Evolutionary conservation across 306 rosid species (phyloP), one percentile per base, ranked within the genome.

Genomic region (Trifolium fragiferum): DNA sequence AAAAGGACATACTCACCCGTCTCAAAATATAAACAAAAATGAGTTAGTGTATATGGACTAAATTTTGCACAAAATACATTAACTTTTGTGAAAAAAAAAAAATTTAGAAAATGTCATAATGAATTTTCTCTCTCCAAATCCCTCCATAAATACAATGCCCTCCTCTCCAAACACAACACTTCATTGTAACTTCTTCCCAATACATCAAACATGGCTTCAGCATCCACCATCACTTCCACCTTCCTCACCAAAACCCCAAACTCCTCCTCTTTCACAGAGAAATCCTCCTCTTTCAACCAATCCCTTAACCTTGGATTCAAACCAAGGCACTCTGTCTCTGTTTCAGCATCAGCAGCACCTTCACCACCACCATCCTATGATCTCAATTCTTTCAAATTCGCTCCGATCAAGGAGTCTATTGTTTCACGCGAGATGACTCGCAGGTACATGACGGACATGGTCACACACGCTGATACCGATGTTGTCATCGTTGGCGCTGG

Each of bases 341-440:
- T 82, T 82, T 82, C 89, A 3, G 57, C 82, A 15, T 82, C 89
- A 5, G 49, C 78, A 10, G 21, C 79, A 5, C 16, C 59, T 1
- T 6, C 79, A 1, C 7, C 66, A 8, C 80, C 77, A 54, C 76
- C 81, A 2, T 78, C 78, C 3, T 81, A 85, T 23, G 82, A 85
- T 19, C 68, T 85, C 0, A 14, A 3, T 0, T 15, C 77, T 2
- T 85, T 81, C 75, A 71, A 12, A n/a, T 85, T 85, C 32, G 16
- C 40, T 0, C 86, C 86, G 1, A 85, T 85, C n/a, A 82, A 75
- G 70, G 88, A 85, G 68, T 93, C 98, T 2, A 87, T 83, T 23
- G 98, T 93, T 10, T 80, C 98, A 0, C 80, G 97, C 0, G 97
- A 90, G 83, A 93, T 93, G 98, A 93, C 97, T 13, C 85, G 98